These are phyloP conservation scores for Penicillium bialowiezense DNA, from an alignment of 495 filamentous ascomycete species.

Conservation along the genomic window DNA sequence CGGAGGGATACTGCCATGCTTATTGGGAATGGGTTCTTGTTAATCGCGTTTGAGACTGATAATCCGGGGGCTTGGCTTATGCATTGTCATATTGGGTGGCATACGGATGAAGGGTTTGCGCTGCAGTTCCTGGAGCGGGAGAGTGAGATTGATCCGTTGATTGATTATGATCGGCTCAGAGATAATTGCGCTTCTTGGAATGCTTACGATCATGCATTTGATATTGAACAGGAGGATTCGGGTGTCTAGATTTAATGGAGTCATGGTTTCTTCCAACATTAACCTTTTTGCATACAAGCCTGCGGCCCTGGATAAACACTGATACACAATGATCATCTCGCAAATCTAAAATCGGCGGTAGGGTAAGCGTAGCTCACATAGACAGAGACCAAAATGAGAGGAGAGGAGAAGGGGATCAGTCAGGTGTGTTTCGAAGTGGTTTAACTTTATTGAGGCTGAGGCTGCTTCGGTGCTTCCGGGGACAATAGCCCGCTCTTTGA, in stretches of 20 bases:
- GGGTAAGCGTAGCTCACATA: too few species aligned
- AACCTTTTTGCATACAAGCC: too few species aligned
- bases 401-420: too few species aligned
- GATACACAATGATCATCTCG: too few species aligned
- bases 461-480: background rate
- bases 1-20: constrained; percentile 52
- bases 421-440: too few species aligned
- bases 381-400: too few species aligned
- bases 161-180: constrained; percentile 8
- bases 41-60: constrained; percentile 52
- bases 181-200: constrained; percentile 6
- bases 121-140: constrained; percentile 43
- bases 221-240: constrained; percentile 10
- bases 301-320: too few species aligned
- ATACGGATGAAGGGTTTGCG: constrained; percentile 34
- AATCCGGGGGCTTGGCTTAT: constrained; percentile 46
- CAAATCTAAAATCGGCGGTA: too few species aligned
- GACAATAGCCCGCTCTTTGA: constrained; percentile 2
- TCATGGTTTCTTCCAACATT: too few species aligned
- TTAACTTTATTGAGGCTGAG: too few species aligned
- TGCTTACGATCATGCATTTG: constrained; percentile 2
- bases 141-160: constrained; percentile 32
- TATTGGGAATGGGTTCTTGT: constrained; percentile 29
- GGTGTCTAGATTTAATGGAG: background rate
- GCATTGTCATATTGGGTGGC: constrained; percentile 49